phyloP scores from a whole-genome alignment of 805 yeast genomes.

The Myxozyma mucilagina region DNA sequence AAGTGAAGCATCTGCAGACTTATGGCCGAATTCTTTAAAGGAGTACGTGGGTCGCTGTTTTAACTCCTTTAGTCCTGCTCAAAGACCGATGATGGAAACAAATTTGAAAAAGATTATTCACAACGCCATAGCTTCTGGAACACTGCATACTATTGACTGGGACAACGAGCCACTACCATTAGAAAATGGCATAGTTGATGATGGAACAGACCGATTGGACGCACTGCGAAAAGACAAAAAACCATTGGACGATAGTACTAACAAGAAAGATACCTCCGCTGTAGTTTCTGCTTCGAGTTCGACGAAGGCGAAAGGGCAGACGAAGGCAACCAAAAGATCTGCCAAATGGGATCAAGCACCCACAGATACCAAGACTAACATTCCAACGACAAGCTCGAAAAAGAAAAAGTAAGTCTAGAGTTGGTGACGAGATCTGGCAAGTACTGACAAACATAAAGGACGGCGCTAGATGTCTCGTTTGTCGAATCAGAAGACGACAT shows the following conservation, averaged over 20 bases:
- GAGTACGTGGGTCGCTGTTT: constrained; percentile 54
- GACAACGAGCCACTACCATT: constrained; percentile 51
- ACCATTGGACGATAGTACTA: not conserved
- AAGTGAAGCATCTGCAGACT: not conserved
- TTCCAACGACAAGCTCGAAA: not conserved
- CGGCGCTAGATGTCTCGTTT: not conserved
- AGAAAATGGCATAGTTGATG: constrained; percentile 30
- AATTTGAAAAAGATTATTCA: constrained; percentile 55
- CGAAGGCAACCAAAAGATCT: constrained; percentile 19
- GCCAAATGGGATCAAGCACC: constrained; percentile 27
- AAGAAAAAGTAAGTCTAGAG: constrained; percentile 6
- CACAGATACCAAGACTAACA: not conserved
- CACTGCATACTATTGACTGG: constrained; percentile 58
- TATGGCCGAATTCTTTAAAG: constrained; percentile 60
- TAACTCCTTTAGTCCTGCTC: constrained; percentile 43
- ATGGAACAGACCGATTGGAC: constrained; percentile 18
- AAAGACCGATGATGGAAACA: constrained; percentile 46
- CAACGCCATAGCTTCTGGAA: constrained; percentile 48
- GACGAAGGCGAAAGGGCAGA: constrained; percentile 3
- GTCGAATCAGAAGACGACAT: constrained; percentile 1
- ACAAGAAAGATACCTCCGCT: constrained; percentile 1
- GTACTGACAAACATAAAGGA: not conserved
- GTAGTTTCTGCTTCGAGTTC: not conserved
- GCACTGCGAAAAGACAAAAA: constrained; percentile 8
- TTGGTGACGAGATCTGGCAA: not conserved